Conservation (phyloP, 768 basidiomycete species). For the Mycena sanguinolenta region DNA sequence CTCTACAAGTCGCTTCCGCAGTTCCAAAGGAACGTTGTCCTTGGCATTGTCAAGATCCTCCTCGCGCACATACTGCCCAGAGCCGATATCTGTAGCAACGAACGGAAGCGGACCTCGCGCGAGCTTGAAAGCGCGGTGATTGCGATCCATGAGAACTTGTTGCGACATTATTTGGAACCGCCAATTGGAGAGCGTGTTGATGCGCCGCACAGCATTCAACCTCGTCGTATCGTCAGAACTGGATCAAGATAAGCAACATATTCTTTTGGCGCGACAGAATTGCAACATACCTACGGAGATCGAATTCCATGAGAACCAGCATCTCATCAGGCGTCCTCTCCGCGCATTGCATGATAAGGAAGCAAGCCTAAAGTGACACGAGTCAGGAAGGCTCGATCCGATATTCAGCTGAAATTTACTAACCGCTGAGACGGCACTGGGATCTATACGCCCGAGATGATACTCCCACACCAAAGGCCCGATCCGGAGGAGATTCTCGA, state of each 20-base stretch:
- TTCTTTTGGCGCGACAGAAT: not conserved
- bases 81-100: slow-evolving; percentile 82
- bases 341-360: slow-evolving; percentile 79
- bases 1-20: slow-evolving; percentile 75
- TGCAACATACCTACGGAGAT: slow-evolving; percentile 67
- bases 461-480: slow-evolving; percentile 71
- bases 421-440: slow-evolving; percentile 64
- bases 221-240: slow-evolving; percentile 66
- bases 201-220: slow-evolving; percentile 65
- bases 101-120: slow-evolving; percentile 81
- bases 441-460: slow-evolving; percentile 59
- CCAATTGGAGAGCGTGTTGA: slow-evolving; percentile 73
- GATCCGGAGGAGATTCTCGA: slow-evolving; percentile 64
- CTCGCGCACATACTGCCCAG: slow-evolving; percentile 66
- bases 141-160: slow-evolving; percentile 69
- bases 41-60: slow-evolving; percentile 65
- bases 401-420: slow-evolving; percentile 38
- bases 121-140: slow-evolving; percentile 77
- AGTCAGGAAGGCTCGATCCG: not conserved
- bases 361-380: slow-evolving; percentile 61
- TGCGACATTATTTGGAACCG: slow-evolving; percentile 79
- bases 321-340: slow-evolving; percentile 70
- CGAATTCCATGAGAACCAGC: slow-evolving; percentile 62
- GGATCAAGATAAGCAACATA: slow-evolving; percentile 10
- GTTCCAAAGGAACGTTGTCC: slow-evolving; percentile 71